Percentiles rank a stretch among this genome's conserved stretches.
Evolutionary conservation across 1,139 yeast species (phyloP).

Genomic region (Candida frijolesensis): DNA sequence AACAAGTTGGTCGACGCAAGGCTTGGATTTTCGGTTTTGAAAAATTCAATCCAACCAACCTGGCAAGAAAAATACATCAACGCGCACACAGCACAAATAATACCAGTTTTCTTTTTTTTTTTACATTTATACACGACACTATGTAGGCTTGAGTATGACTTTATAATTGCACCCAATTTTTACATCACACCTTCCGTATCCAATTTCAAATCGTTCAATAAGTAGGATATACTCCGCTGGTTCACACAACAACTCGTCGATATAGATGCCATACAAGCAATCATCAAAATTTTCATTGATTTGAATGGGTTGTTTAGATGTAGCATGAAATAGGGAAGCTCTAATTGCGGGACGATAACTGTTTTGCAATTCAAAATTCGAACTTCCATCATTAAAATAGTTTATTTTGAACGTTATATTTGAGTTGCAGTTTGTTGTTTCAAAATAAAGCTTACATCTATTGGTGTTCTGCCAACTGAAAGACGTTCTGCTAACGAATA

Average conservation of each 20-base stretch:
- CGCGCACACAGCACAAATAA: background rate
- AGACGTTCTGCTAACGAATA: constrained; percentile 27
- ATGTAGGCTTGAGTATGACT: constrained; percentile 3
- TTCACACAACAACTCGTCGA: constrained; percentile 29
- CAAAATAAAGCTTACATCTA: constrained; percentile 36
- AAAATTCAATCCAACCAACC: constrained; percentile 4
- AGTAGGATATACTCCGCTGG: constrained; percentile 41
- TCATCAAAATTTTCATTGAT: constrained; percentile 46
- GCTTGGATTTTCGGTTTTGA: background rate
- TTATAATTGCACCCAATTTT: constrained; percentile 36
- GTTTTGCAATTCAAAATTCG: constrained; percentile 23
- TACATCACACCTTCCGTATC: constrained; percentile 40
- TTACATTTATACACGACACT: constrained; percentile 4
- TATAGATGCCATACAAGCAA: constrained; percentile 45
- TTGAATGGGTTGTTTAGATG: constrained; percentile 28
- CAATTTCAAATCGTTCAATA: constrained; percentile 52
- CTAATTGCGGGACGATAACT: constrained; percentile 44
- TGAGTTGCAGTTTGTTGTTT: constrained; percentile 22
- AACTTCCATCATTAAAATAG: constrained; percentile 20
- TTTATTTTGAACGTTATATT: constrained; percentile 29
- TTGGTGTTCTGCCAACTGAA: constrained; percentile 43
- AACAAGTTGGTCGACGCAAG: background rate
- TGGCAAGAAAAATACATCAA: constrained; percentile 2
- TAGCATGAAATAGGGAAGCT: constrained; percentile 44
- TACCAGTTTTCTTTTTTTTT: background rate